These are phyloP conservation scores for Vararia minispora DNA, from an alignment of 768 basidiomycete species.

Conservation along the genomic window DNA sequence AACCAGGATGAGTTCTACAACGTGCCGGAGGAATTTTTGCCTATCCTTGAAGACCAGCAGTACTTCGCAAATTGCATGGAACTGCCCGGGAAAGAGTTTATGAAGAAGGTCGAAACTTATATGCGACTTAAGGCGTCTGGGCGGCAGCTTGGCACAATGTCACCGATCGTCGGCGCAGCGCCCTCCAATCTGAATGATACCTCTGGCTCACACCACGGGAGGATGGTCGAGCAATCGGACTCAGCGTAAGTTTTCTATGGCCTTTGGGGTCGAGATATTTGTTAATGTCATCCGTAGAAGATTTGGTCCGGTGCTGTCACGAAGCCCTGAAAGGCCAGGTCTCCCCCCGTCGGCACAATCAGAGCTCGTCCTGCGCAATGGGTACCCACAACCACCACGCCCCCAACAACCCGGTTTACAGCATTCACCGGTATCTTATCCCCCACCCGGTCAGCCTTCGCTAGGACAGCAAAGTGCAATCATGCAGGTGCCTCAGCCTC, in stretches of 20 bases:
- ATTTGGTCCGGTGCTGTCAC: conserved; percentile 2
- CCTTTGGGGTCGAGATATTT: background rate
- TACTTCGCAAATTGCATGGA: conserved; percentile 85
- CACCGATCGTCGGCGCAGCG: conserved; percentile 25
- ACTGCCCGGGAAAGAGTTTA: conserved; percentile 86
- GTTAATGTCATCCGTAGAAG: background rate
- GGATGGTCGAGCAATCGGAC: conserved; percentile 9
- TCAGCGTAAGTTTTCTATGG: conserved; percentile 6
- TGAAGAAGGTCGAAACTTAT: conserved; percentile 93
- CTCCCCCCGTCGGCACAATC: conserved; percentile 8
- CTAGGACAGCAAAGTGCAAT: no score
- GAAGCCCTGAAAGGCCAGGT: conserved; percentile 4
- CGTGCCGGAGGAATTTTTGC: conserved; percentile 84
- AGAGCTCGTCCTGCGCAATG: conserved; percentile 11
- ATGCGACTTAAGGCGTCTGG: conserved; percentile 58
- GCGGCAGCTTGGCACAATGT: conserved; percentile 32
- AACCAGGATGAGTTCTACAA: conserved; percentile 92
- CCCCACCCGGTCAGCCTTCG: conserved; percentile 6
- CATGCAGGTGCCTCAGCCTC: no score
- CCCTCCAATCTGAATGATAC: conserved; percentile 27
- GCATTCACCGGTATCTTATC: conserved; percentile 6
- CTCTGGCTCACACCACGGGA: conserved; percentile 10
- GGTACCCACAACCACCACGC: conserved; percentile 11
- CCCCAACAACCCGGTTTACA: conserved; percentile 8
- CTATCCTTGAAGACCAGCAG: conserved; percentile 84